Evolutionary conservation across 73 alveolate genomes (phyloP).

Genomic region (Uronychia binucleata): DNA sequence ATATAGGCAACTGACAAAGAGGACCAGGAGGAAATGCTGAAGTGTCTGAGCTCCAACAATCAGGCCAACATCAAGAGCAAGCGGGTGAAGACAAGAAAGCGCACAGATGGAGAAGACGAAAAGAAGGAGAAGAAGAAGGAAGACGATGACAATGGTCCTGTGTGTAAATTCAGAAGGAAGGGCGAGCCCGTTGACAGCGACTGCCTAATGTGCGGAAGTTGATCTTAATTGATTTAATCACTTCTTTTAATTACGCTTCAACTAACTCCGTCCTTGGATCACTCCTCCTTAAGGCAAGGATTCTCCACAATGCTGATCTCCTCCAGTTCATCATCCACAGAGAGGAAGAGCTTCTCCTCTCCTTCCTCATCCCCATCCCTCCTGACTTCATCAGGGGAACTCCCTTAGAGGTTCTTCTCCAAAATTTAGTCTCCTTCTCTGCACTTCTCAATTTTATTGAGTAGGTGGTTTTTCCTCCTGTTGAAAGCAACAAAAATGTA

Average conservation of each 20-base stretch:
- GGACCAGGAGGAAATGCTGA: conserved; percentile 6
- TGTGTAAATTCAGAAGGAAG: neutral
- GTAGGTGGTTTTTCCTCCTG: neutral
- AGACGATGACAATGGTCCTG: neutral
- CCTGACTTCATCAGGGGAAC: neutral
- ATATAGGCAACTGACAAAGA: conserved; percentile 32
- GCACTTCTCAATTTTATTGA: neutral
- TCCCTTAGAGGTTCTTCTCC: too few relatives aligned
- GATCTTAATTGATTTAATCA: neutral
- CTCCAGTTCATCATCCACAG: neutral
- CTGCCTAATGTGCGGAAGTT: neutral
- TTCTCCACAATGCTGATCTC: neutral
- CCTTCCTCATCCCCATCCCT: neutral
- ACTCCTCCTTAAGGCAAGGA: too few relatives aligned
- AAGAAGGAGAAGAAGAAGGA: neutral
- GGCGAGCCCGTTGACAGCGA: neutral
- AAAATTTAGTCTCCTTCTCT: neutral
- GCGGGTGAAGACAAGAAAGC: conserved; percentile 22
- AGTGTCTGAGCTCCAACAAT: conserved; percentile 13
- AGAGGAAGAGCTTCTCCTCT: neutral
- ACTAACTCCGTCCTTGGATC: too few relatives aligned
- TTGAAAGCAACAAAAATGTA: neutral
- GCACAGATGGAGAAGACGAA: neutral
- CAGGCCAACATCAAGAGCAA: conserved; percentile 4
- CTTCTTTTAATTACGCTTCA: neutral